These are phyloP conservation scores for Nemania serpens DNA, from an alignment of 2,329 filamentous ascomycete genomes.

Conservation along the genomic window DNA sequence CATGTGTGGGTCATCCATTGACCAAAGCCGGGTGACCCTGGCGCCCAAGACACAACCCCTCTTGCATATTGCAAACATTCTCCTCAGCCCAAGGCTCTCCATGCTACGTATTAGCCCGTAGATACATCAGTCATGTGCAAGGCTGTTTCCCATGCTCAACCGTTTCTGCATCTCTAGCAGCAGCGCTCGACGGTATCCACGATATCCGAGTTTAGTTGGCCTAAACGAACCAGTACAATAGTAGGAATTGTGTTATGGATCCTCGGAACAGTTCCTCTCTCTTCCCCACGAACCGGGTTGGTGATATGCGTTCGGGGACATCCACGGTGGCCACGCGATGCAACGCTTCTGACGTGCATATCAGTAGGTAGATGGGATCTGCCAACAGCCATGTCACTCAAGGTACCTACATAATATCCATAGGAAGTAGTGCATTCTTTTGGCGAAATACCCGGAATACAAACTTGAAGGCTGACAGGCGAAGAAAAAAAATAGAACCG, in stretches of 20 bases:
- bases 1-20: slow-evolving; percentile 13
- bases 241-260: neutral
- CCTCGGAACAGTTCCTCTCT: neutral
- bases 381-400: slow-evolving; percentile 14
- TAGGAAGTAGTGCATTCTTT: too few species aligned
- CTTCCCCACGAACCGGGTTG: slow-evolving; percentile 20
- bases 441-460: neutral
- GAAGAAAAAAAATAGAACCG: neutral
- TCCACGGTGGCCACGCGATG: slow-evolving; percentile 11
- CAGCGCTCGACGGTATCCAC: neutral
- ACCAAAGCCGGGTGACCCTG: slow-evolving; percentile 17
- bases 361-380: slow-evolving; percentile 14
- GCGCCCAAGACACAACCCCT: slow-evolving; percentile 17
- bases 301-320: slow-evolving; percentile 22
- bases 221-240: neutral
- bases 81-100: neutral
- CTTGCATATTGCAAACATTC: slow-evolving; percentile 26
- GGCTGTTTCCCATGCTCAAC: slow-evolving; percentile 12
- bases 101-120: slow-evolving; percentile 6
- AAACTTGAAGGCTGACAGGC: neutral
- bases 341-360: slow-evolving; percentile 27
- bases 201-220: neutral
- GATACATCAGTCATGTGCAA: slow-evolving; percentile 24
- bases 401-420: neutral
- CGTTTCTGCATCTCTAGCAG: neutral